Evolutionary conservation across 2,329 filamentous ascomycete genomes (phyloP).

Genomic region (Dactylellina parvicollis): DNA sequence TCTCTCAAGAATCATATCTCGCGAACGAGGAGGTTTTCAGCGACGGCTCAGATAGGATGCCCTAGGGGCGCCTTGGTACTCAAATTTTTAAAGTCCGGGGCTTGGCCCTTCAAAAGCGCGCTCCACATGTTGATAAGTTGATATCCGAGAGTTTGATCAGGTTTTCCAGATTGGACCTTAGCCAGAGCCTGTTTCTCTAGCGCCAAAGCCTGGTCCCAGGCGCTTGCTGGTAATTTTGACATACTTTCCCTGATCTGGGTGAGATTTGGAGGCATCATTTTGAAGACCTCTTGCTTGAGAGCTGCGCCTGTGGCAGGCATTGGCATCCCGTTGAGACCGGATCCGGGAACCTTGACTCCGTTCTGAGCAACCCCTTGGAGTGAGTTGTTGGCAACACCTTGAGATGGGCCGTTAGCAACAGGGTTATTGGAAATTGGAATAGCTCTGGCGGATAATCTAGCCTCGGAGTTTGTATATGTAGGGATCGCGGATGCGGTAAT

Average conservation of each 20-base stretch:
- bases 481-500: no score
- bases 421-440: no score
- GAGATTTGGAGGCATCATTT: background rate
- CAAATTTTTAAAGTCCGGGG: slow-evolving; percentile 5
- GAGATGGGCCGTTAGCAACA: no score
- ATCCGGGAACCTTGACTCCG: no score
- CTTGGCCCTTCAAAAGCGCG: background rate
- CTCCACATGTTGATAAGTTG: slow-evolving; percentile 12
- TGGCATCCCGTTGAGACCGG: background rate
- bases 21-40: no score
- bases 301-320: background rate
- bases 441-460: no score
- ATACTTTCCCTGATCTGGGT: background rate
- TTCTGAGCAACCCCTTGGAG: no score
- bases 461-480: no score
- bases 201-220: slow-evolving; percentile 1
- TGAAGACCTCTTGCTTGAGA: background rate
- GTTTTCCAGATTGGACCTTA: background rate
- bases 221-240: background rate
- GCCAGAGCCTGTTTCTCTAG: background rate
- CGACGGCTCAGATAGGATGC: no score
- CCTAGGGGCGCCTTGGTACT: background rate
- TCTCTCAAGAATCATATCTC: no score
- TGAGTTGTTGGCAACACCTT: no score
- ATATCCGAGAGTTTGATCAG: slow-evolving; percentile 4